These are phyloP conservation scores for Fusarium sp. DNA, from an alignment of 2,329 filamentous ascomycete species.

Conservation along the genomic window DNA sequence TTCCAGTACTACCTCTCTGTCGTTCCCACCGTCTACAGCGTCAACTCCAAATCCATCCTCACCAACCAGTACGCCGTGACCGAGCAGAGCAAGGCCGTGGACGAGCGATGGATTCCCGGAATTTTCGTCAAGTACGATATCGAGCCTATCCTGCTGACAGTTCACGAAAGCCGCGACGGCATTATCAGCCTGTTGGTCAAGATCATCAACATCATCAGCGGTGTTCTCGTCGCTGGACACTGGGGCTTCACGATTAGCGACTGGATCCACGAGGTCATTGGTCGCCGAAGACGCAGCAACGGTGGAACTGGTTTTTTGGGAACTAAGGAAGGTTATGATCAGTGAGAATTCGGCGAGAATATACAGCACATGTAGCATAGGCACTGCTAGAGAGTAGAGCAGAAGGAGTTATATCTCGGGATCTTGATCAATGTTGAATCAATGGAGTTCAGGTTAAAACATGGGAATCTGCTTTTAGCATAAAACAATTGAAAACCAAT, in stretches of 20 bases:
- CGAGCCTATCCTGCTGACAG: slow-evolving; percentile 88
- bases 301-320: slow-evolving; percentile 64
- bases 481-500: slow-evolving; percentile 12
- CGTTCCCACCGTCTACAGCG: slow-evolving; percentile 92
- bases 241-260: slow-evolving; percentile 91
- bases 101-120: slow-evolving; percentile 80
- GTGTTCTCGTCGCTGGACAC: slow-evolving; percentile 91
- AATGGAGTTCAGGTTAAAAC: slow-evolving; percentile 43
- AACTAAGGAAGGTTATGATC: slow-evolving; percentile 54
- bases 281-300: slow-evolving; percentile 59
- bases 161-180: slow-evolving; percentile 83
- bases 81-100: slow-evolving; percentile 79
- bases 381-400: slow-evolving; percentile 19
- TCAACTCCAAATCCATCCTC: slow-evolving; percentile 74
- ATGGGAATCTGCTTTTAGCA: slow-evolving; percentile 31
- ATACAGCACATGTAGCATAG: slow-evolving; percentile 23
- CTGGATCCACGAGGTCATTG: slow-evolving; percentile 72
- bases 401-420: slow-evolving; percentile 33
- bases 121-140: slow-evolving; percentile 99
- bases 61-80: slow-evolving; percentile 99
- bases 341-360: background rate
- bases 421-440: slow-evolving; percentile 31
- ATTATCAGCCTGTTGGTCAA: slow-evolving; percentile 81
- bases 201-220: slow-evolving; percentile 89
- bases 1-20: slow-evolving; percentile 98